These are phyloP conservation scores for Xylariaceae sp. DNA, from an alignment of 2,329 filamentous ascomycete species.

Conservation along the genomic window DNA sequence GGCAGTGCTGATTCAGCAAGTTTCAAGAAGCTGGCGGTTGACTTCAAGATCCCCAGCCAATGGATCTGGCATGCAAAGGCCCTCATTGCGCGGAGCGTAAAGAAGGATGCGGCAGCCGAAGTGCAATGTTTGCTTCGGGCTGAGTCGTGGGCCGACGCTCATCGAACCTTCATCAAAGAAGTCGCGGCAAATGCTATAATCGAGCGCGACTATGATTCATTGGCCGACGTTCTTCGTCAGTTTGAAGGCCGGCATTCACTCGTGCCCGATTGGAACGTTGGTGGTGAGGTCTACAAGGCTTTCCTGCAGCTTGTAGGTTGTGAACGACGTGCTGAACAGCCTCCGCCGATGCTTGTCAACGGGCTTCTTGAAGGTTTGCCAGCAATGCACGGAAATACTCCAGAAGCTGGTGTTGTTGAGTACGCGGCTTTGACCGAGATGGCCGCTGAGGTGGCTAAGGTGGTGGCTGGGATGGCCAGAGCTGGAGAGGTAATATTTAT, in stretches of 20 bases:
- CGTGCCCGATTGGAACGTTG: conserved; percentile 71
- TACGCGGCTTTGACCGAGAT: conserved; percentile 31
- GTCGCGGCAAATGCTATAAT: conserved; percentile 83
- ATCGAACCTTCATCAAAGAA: conserved; percentile 72
- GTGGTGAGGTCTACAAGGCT: conserved; percentile 72
- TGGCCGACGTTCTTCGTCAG: conserved; percentile 65
- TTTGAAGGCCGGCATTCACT: conserved; percentile 61
- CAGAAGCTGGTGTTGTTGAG: conserved; percentile 27
- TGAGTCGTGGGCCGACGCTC: conserved; percentile 72
- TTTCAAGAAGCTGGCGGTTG: conserved; percentile 57
- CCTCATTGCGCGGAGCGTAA: conserved; percentile 70
- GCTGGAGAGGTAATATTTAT: conserved; percentile 23
- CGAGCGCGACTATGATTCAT: conserved; percentile 68
- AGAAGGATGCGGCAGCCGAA: conserved; percentile 64
- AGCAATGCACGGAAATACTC: conserved; percentile 43
- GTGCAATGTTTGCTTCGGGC: conserved; percentile 78
- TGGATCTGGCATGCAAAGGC: conserved; percentile 91
- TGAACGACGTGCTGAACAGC: conserved; percentile 32
- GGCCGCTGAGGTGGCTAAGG: conserved; percentile 29
- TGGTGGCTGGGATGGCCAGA: conserved; percentile 26
- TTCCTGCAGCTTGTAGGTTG: conserved; percentile 50
- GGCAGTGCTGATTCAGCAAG: conserved; percentile 51
- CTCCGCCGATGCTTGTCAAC: conserved; percentile 46
- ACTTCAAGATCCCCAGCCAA: conserved; percentile 64
- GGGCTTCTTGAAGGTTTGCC: conserved; percentile 53